Conservation (phyloP, 371 early-diverging fungal genomes). For the Apophysomyces ossiformis region DNA sequence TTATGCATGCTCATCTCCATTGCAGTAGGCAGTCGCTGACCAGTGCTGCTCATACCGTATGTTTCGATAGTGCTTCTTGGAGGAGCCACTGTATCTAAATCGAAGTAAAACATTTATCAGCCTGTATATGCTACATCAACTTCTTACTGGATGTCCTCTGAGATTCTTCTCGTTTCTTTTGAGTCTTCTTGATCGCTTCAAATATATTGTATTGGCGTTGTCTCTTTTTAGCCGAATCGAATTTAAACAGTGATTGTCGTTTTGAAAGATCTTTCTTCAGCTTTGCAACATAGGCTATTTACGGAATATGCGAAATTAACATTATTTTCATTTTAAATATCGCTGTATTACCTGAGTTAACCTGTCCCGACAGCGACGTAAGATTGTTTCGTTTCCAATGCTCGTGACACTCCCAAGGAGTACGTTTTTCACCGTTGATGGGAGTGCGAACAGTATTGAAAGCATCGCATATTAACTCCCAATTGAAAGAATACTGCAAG, state of each 20-base stretch:
- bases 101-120: background rate
- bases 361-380: constrained; percentile 50
- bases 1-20: constrained; percentile 75
- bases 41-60: constrained; percentile 49
- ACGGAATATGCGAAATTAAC: background rate
- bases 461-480: constrained; percentile 69
- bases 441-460: constrained; percentile 60
- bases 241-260: constrained; percentile 34
- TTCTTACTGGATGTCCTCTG: constrained; percentile 38
- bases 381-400: constrained; percentile 54
- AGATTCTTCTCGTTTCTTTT: constrained; percentile 51
- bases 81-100: constrained; percentile 26
- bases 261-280: constrained; percentile 36
- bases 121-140: background rate
- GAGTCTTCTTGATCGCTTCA: constrained; percentile 56
- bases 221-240: constrained; percentile 47
- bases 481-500: constrained; percentile 67
- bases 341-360: constrained; percentile 42
- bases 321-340: constrained; percentile 20
- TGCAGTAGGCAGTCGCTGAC: constrained; percentile 65
- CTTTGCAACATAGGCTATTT: constrained; percentile 27
- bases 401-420: constrained; percentile 71
- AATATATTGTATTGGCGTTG: constrained; percentile 45
- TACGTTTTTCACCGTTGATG: constrained; percentile 58
- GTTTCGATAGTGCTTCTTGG: constrained; percentile 54